Base-by-base conservation (phyloP, 257 asterid species). In the Striga asiatica region DNA sequence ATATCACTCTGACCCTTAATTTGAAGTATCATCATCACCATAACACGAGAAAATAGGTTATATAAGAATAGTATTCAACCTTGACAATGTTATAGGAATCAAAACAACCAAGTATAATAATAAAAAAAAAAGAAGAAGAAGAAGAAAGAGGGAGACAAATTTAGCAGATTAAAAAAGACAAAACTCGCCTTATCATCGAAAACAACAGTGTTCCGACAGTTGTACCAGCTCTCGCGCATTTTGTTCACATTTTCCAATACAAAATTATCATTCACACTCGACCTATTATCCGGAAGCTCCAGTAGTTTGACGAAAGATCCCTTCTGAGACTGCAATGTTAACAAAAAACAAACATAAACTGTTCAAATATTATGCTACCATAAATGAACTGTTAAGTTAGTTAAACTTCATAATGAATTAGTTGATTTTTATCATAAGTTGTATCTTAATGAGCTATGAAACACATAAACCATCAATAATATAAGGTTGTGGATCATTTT, bases 111-210 rank as follows among this genome's bases (percentile, higher is more conserved):
- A 45, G n/a, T 45, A 45, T 45, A 19, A 18, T 18, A 42, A 45
- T 5, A 32, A 32, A 1, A 2, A 28, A 47, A 51, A 32, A 32
- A 2, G 10, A 32, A 2, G 6, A 28, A 47, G 41, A n/a, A n/a
- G n/a, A n/a, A n/a, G n/a, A n/a, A n/a, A n/a, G n/a, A n/a, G n/a
- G n/a, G n/a, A 23, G 49, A 38, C 46, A 54, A 49, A n/a, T 9
- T 21, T 22, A 17, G 53, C 42, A 11, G 19, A 18, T 12, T 29
- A 21, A 3, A 29, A 31, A 32, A 58, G 21, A 68, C 45, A 66
- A 56, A 49, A 60, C 66, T 69, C 60, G 81, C 94, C 85, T 74
- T 79, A 64, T 84, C 75, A 71, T 78, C 78, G 62, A 78, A 68
- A 43, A 78, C 68, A 70, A 76, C 82, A 63, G 76, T 78, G 68